Base-by-base conservation (phyloP, 331 rosid species). In the Prunus yedoensis region DNA sequence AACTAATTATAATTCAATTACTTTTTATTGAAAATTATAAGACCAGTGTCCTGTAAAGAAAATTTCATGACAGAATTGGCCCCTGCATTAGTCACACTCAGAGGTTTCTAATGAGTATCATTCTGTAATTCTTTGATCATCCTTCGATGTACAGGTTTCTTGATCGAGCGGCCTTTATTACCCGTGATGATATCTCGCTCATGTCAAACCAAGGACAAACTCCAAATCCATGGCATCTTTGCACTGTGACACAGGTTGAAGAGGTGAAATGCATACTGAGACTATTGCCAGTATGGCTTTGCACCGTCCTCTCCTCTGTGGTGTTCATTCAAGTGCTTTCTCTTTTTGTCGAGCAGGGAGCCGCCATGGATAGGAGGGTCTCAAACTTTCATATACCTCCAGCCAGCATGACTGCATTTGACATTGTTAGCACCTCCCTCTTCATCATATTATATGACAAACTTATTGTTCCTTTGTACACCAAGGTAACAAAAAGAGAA, bases 181-280 rank as follows among this genome's bases (percentile, higher is more conserved):
- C 81, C 32, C 49, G 25, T 3, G 82, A 79, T 46, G 84, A 86
- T 69, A 56, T 52, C 21, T 68, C 43, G 23, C 20, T 67, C 49
- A 63, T 77, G 27, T 4, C 28, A 32, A 75, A 72, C 68, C 71
- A 74, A 79, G 68, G 78, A 35, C 80, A 63, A 52, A 73, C 78
- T 18, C 85, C 79, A 20, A 72, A 77, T 28, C 90, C 88, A 5
- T 90, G 95, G 92, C 51, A 74, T 65, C 86, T 90, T 49, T 86
- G 92, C 83, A 49, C 84, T 1, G 84, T 90, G 43, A 80, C 88
- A 69, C 92, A 84, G 60, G 85, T 90, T 68, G 95, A 90, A 78
- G 90, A 88, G 81, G 87, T 90, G 64, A 90, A 88, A 71, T 79
- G 88, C 76, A 25, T 86, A 13, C 18, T 86, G 12, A 84, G 90